Evolutionary conservation across 257 asterid species (phyloP), one percentile per base, ranked within the genome.

Genomic region (Solanum lignicaule): DNA sequence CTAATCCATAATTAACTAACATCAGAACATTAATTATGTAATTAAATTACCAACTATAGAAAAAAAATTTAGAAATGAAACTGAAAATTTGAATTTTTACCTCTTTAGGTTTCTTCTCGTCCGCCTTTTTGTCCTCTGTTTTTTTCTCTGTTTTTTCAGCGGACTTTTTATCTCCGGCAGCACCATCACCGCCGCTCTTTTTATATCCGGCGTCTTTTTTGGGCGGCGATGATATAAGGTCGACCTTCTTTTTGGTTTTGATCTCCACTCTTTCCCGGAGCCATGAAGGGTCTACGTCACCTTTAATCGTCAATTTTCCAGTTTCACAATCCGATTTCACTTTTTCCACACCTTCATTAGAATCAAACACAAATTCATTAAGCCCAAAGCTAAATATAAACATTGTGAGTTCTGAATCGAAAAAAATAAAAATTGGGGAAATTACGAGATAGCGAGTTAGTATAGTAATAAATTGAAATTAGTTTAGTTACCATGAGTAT

Each of bases 31-130:
- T 66, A 16, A 66, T 66, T 65, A 85, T 6, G 4, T 38, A 23
- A 76, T 65, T 83, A 33, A 31, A 8, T 3, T 16, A 32, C 39
- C 41, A 71, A 31, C 58, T 12, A 2, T 5, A n/a, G 58, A 14
- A 5, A 0, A 65, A 75, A 38, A 10, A n/a, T 0, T 0, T 3
- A 38, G 4, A 25, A 38, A 38, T 13, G 35, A 38, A 76, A 38
- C 23, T 76, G 58, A 76, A 75, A 25, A 38, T 39, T 55, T 43
- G 2, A 3, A 39, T 0, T 12, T 32, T 15, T 83, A 91, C 93
- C 93, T 88, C 92, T 92, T 90, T 89, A 58, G 92, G 90, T 52
- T 91, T 91, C 46, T 88, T 88, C 6, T 90, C 90, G 20, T 71
- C 86, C 0, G 79, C 90, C n/a, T 92, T 91, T 5, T 90, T 86